Percentiles rank a stretch among this genome's conserved stretches.
These are phyloP conservation scores for Hypoxylon crocopeplum DNA, from an alignment of 495 filamentous ascomycete genomes.

Conservation along the genomic window DNA sequence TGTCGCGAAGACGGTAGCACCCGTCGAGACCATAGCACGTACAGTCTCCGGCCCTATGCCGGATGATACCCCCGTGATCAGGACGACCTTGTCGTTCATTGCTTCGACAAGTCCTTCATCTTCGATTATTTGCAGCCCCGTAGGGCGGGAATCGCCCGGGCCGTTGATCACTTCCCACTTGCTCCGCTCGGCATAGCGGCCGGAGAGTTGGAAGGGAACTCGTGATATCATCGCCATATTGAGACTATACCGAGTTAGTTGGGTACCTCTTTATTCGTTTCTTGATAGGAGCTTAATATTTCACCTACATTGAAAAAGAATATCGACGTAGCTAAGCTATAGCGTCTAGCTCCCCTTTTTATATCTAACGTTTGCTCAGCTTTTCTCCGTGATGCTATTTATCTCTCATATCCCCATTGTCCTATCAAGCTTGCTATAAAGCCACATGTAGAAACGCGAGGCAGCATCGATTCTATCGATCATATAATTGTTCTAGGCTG, in stretches of 20 bases:
- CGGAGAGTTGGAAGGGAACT: slow-evolving; percentile 24
- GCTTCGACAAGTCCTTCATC: slow-evolving; percentile 52
- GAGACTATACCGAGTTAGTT: background rate
- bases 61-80: slow-evolving; percentile 61
- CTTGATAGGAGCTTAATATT: background rate
- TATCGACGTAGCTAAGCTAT: background rate
- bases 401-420: too few species aligned
- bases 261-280: too few species aligned
- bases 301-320: background rate
- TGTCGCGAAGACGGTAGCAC: slow-evolving; percentile 54
- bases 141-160: slow-evolving; percentile 56
- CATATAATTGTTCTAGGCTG: too few species aligned
- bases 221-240: slow-evolving; percentile 16
- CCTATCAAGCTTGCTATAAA: too few species aligned
- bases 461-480: too few species aligned
- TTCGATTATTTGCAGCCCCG: slow-evolving; percentile 53
- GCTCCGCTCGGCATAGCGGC: slow-evolving; percentile 19
- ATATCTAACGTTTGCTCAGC: too few species aligned
- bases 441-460: too few species aligned
- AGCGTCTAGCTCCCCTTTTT: too few species aligned
- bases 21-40: slow-evolving; percentile 52
- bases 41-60: slow-evolving; percentile 62
- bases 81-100: slow-evolving; percentile 52
- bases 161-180: slow-evolving; percentile 44
- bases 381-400: too few species aligned